These are phyloP conservation scores for Trichoderma sp. DNA, from an alignment of 2,329 filamentous ascomycete genomes.

Conservation along the genomic window DNA sequence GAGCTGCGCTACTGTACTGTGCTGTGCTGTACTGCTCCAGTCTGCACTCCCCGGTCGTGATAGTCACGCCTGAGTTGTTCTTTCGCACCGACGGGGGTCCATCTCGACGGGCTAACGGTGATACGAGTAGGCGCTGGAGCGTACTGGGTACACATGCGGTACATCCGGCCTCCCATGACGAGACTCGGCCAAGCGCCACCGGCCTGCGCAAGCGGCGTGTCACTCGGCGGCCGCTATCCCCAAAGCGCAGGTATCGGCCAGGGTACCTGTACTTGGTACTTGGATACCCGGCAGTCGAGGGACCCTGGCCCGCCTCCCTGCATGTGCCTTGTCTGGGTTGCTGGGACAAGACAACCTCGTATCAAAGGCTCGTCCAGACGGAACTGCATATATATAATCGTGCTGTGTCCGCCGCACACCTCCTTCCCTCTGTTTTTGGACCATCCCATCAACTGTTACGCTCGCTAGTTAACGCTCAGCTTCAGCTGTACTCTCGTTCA, in stretches of 20 bases:
- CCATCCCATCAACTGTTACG: constrained; percentile 5
- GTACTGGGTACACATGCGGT: not conserved
- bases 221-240: not conserved
- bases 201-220: not conserved
- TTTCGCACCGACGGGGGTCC: not conserved
- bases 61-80: not conserved
- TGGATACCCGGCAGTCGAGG: not conserved
- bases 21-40: not conserved
- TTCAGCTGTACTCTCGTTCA: constrained; percentile 16
- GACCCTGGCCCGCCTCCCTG: constrained; percentile 12
- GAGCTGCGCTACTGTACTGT: not conserved
- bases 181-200: not conserved
- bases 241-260: not conserved
- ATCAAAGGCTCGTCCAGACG: not conserved
- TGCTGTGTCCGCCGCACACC: constrained; percentile 7
- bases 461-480: constrained; percentile 12
- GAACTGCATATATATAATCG: constrained; percentile 4
- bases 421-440: not conserved
- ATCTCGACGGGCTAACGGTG: not conserved
- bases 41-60: not conserved
- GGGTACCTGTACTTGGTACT: not conserved
- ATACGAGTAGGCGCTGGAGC: not conserved
- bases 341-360: not conserved
- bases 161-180: not conserved
- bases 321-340: constrained; percentile 14